Evolutionary conservation across 768 basidiomycete genomes (phyloP), one percentile per base, ranked within the genome.

Genomic region (Udeniomyces megalosporus): DNA sequence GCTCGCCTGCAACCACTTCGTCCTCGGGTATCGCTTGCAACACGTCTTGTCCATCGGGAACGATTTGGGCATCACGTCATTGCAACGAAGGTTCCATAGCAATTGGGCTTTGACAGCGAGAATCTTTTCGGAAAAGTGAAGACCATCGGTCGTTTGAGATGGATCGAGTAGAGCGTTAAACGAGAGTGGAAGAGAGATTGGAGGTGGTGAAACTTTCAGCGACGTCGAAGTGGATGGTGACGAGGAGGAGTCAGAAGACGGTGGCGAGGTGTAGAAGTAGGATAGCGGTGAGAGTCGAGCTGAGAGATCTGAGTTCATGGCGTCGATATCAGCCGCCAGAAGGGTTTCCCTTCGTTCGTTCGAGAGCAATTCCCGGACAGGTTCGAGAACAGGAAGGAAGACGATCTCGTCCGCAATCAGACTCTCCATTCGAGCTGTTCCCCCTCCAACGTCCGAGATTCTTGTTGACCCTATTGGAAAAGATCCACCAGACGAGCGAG

Each of bases 231-330:
- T 32, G 71, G 72, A 31, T 59, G 67, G 65, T 24, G 68, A 50
- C 55, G 58, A 61, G 4, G 58, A 29, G 14, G 51, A 47, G 28
- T 50, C 53, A 4, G 29, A n/a, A n/a, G n/a, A n/a, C n/a, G n/a
- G n/a, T n/a, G n/a, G 34, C 72, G 66, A 44, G 4, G 45, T 26
- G 58, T 56, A 42, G 68, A 70, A 53, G 67, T 65, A 56, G 67
- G 71, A n/a, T 64, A 48, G 48, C 6, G 54, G 56, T 42, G 61
- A 61, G 24, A 87, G 79, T 57, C 85, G 81, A 69, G 87, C 85
- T 64, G 77, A 77, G 55, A 91, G 77, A 71, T 87, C 84, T 2
- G 85, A 83, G 72, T 95, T 93, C 88, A 95, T 91, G 45, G 85
- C 86, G 68, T 88, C 84, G 60, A 92, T 84, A 69, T 91, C 87